Percentiles rank a stretch among this genome's conserved stretches.
phyloP scores from a whole-genome alignment of 148 eudicot genomes.

The Limonium bicolor region DNA sequence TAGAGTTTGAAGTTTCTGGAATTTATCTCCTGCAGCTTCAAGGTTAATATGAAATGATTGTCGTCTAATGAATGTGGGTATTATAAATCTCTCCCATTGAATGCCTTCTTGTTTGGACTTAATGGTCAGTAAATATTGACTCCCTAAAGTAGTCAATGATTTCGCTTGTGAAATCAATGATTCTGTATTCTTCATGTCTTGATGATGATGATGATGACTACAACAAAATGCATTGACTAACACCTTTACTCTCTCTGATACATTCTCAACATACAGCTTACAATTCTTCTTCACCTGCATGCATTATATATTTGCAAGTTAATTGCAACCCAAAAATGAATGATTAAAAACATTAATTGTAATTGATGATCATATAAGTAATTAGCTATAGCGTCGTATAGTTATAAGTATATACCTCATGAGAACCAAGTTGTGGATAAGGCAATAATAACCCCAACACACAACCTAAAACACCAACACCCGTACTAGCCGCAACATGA shows the following conservation, averaged over 20 bases:
- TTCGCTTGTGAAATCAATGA: conserved; percentile 42
- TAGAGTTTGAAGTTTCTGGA: conserved; percentile 35
- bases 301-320: no score
- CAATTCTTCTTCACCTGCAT: conserved; percentile 43
- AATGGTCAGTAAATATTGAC: conserved; percentile 39
- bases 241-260: conserved; percentile 36
- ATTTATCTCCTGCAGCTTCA: conserved; percentile 34
- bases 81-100: conserved; percentile 51
- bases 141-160: conserved; percentile 19
- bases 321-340: no score
- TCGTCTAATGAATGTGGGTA: conserved; percentile 26
- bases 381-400: no score
- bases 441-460: conserved; percentile 26
- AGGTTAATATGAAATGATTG: no score
- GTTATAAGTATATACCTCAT: conserved; percentile 13
- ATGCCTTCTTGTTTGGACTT: conserved; percentile 47
- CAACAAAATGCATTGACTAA: conserved; percentile 52
- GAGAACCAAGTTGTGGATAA: conserved; percentile 18
- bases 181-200: conserved; percentile 26
- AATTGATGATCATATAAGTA: no score
- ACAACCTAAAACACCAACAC: conserved; percentile 25
- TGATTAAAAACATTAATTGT: no score
- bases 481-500: conserved; percentile 27
- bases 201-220: no score
- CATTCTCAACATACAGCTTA: conserved; percentile 42